Base-by-base conservation (phyloP, 1,284 basidiomycete species). In the Neonothopanus nambi region DNA sequence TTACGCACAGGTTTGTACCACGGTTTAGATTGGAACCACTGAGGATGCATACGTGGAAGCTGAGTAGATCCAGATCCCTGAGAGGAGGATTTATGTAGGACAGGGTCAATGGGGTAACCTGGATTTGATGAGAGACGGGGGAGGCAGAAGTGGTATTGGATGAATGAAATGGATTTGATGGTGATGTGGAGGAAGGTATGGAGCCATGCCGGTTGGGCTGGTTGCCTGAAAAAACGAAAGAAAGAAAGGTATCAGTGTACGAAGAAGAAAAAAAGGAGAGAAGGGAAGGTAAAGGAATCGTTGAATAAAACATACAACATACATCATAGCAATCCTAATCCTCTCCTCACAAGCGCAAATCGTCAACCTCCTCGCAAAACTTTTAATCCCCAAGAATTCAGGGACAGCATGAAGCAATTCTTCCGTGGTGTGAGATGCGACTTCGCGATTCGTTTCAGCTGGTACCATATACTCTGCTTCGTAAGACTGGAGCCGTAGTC, bases 241-340 rank as follows among this genome's bases (percentile, higher is more conserved):
- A 48, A 49, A 18, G 8, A 50, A 39, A 40, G 28, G 5, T 24
- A 37, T 36, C 13, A 18, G 15, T n/a, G n/a, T n/a, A n/a, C n/a
- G 39, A 17, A 20, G 38, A 15, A 7, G 13, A 18, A 20, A 17
- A 40, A 42, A 39, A 17, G 41, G 18, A 45, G 13, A 39, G 13
- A n/a, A 5, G 35, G 13, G 23, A 13, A 36, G 20, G 12, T 17
- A 26, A 9, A n/a, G n/a, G n/a, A n/a, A n/a, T n/a, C n/a, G n/a
- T n/a, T 30, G 2, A 45, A 37, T 13, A 15, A 23, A 5, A 70
- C 69, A 23, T n/a, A n/a, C n/a, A n/a, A n/a, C n/a, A n/a, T 52
- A 78, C 77, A 75, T 71, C 76, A 79, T 77, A 1, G 74, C 73
- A 8, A 65, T 63, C 8, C 76, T 66, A 1, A 74, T 69, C 9